A percentile compares a stretch with the other conserved stretches of the same genome.
Evolutionary conservation across 345 rosid species (phyloP).

Genomic region (Salix caprea): DNA sequence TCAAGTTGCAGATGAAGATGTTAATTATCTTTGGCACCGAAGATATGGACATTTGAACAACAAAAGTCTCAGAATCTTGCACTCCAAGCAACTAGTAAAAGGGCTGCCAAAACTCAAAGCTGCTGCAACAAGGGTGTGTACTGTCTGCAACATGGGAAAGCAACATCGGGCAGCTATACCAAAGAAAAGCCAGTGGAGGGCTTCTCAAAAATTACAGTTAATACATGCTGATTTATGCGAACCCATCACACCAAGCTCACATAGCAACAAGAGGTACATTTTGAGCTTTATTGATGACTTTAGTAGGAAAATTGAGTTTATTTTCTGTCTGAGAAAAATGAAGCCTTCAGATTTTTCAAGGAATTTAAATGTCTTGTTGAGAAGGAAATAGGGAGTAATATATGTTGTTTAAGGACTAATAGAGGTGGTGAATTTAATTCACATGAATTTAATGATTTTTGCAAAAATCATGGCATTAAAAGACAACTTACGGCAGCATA

Average conservation of each 20-base stretch:
- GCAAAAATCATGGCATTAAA: neutral
- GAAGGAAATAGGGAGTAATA: neutral
- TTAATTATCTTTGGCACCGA: neutral
- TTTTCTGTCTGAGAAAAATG: neutral
- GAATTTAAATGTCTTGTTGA: neutral
- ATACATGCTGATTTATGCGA: neutral
- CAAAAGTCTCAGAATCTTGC: neutral
- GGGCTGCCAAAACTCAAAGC: neutral
- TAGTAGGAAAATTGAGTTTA: neutral
- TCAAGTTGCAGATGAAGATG: neutral
- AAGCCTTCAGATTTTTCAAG: neutral
- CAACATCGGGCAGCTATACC: neutral
- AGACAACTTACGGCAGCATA: neutral
- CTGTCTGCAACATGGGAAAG: neutral
- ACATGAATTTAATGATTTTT: neutral
- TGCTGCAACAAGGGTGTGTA: neutral
- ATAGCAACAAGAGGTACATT: neutral
- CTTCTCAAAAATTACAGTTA: neutral
- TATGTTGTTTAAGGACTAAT: neutral
- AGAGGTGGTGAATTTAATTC: neutral
- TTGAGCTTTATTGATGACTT: neutral
- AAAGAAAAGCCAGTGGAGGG: neutral
- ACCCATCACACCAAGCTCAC: neutral
- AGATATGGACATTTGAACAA: neutral
- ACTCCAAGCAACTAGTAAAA: neutral